Conservation (phyloP, 495 filamentous ascomycete species). For the Penicillium argentinense region DNA sequence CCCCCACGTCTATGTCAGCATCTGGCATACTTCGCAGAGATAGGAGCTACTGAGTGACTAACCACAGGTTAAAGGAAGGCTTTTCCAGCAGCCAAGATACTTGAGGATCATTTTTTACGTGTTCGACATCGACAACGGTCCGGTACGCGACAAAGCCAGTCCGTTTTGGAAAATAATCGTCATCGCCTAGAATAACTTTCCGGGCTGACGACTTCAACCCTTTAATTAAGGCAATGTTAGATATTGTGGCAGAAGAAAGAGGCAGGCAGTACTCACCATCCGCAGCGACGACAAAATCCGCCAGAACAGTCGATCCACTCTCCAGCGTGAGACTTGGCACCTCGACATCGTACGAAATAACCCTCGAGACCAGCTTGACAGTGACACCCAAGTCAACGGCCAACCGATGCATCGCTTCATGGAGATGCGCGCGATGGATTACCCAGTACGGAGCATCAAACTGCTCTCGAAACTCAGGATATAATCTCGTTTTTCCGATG, state of each 20-base stretch:
- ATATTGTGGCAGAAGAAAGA: not conserved
- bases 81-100: slow-evolving; percentile 36
- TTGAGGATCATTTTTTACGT: slow-evolving; percentile 33
- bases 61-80: slow-evolving; percentile 42
- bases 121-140: slow-evolving; percentile 34
- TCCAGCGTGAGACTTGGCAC: slow-evolving; percentile 18
- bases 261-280: slow-evolving; percentile 19
- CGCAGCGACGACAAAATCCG: slow-evolving; percentile 39
- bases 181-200: slow-evolving; percentile 21
- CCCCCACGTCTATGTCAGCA: not conserved
- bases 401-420: slow-evolving; percentile 25
- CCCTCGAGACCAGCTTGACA: slow-evolving; percentile 17
- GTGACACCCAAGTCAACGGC: slow-evolving; percentile 34
- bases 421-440: slow-evolving; percentile 42
- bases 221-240: slow-evolving; percentile 20
- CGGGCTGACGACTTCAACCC: slow-evolving; percentile 34
- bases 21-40: too few relatives aligned
- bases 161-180: slow-evolving; percentile 17
- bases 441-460: slow-evolving; percentile 41
- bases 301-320: slow-evolving; percentile 6
- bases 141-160: slow-evolving; percentile 38
- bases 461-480: slow-evolving; percentile 31
- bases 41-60: not conserved
- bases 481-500: slow-evolving; percentile 35
- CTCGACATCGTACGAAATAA: slow-evolving; percentile 20